These are phyloP conservation scores for Crithidia sp. DNA, from an alignment of 208 protist genomes.

Conservation along the genomic window DNA sequence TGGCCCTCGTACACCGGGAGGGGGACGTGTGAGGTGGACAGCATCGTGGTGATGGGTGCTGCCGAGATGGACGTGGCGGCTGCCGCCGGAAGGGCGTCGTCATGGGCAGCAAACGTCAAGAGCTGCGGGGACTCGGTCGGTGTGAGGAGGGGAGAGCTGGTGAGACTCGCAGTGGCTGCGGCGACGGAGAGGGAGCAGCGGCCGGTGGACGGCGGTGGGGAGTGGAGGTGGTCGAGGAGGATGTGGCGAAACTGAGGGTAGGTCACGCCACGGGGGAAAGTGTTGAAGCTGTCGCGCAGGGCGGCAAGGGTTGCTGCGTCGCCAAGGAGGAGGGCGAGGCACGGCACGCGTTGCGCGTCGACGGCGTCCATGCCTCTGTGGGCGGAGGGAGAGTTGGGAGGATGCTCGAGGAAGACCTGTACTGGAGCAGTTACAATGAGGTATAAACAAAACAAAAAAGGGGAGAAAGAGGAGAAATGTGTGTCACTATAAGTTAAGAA, in stretches of 20 bases:
- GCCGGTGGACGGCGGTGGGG: not conserved
- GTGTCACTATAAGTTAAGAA: no score
- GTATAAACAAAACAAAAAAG: no score
- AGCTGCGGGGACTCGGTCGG: no score
- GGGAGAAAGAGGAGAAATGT: no score
- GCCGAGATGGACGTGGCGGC: no score
- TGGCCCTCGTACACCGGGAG: not conserved
- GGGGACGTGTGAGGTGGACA: not conserved
- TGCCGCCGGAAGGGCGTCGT: no score
- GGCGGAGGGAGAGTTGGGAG: no score
- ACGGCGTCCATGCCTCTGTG: constrained; percentile 8
- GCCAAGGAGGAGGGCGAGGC: constrained; percentile 26
- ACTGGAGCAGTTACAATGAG: no score
- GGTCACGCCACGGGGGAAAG: constrained; percentile 25
- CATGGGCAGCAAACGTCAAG: no score
- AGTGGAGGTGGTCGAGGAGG: constrained; percentile 9
- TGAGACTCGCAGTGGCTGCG: not conserved
- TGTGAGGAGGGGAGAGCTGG: no score
- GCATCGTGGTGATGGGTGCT: no score
- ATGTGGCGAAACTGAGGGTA: constrained; percentile 29
- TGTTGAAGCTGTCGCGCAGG: constrained; percentile 13
- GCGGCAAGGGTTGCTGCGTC: constrained; percentile 5
- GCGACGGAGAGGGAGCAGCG: not conserved
- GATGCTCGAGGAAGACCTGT: no score
- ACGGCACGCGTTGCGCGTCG: constrained; percentile 6